These are phyloP conservation scores for Coemansia sp. DNA, from an alignment of 192 early-diverging fungal species.

Conservation along the genomic window DNA sequence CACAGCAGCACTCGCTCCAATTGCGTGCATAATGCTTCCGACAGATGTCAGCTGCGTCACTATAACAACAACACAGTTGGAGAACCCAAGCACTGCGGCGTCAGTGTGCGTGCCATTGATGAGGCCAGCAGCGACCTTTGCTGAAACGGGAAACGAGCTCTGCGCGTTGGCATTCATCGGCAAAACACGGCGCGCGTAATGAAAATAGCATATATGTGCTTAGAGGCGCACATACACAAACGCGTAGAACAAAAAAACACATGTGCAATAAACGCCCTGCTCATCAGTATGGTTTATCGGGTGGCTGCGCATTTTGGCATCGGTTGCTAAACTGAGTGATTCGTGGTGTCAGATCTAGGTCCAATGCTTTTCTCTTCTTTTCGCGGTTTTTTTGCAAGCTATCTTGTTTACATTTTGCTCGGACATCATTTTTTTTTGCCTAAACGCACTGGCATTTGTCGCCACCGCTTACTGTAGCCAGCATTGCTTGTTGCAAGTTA, in stretches of 20 bases:
- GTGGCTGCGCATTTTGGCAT: not conserved
- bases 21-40: constrained; percentile 37
- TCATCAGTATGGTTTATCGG: not conserved
- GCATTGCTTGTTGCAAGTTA: not conserved
- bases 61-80: constrained; percentile 44
- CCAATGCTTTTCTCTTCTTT: not conserved
- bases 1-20: not conserved
- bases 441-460: not conserved
- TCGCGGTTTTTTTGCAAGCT: too few species aligned
- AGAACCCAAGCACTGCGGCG: constrained; percentile 43
- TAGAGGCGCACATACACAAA: not conserved
- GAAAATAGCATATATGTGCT: too few species aligned
- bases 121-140: constrained; percentile 23
- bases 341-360: not conserved
- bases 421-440: not conserved
- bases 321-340: too few species aligned
- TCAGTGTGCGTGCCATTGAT: constrained; percentile 46
- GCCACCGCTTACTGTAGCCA: too few species aligned
- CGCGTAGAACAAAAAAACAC: not conserved
- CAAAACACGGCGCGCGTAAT: not conserved
- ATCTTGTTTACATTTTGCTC: not conserved
- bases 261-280: not conserved
- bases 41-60: constrained; percentile 44
- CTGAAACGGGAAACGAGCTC: constrained; percentile 25
- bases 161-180: not conserved